Base-by-base conservation (phyloP, 345 rosid genomes). In the Citrus australasica region DNA sequence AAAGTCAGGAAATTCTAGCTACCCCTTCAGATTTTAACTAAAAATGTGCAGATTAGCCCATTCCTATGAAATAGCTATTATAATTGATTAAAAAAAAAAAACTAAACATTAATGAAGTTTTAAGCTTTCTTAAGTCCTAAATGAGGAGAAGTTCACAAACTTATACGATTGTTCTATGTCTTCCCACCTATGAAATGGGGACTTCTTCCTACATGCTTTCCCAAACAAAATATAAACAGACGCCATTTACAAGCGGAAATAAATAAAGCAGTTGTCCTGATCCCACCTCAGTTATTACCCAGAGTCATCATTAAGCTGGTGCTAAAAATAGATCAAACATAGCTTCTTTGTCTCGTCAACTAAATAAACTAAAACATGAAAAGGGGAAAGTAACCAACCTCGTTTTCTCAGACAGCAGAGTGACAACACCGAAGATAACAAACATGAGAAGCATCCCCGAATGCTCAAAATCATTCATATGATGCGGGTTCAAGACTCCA, bases 391-490 rank as follows among this genome's bases (percentile, higher is more conserved):
- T 24, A 35, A 77, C 85, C 32, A 60, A 95, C 99, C 97, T 93
- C 7, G 94, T 89, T 84, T 88, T 92, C 84, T 90, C 93, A 0
- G 99, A 92, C 68, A 95, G 80, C 85, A 95, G 71, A 70, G 87
- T 25, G 38, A 92, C 81, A 56, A 88, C 81, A 40, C 99, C 98
- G 17, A 95, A 90, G 69, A 93, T 72, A 65, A 95, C 91, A 86
- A 95, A 93, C 99, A 95, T 95, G 48, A 95, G 89, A 83, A 95
- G 98, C 99, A 95, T 95, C 72, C 97, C 99, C 0, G 96, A 86
- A 69, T 95, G 99, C 87, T 95, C 99, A 11, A 95, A 95, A 86
- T 95, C 93, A 68, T 95, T 95, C 93, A 95, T 86, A 84, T 95
- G 98, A 13, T 86, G 80, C 17, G 98, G 98, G 80, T 93, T 95